These are phyloP conservation scores for Blastobotrys malaysiensis DNA, from an alignment of 1,139 yeast genomes.

Conservation along the genomic window DNA sequence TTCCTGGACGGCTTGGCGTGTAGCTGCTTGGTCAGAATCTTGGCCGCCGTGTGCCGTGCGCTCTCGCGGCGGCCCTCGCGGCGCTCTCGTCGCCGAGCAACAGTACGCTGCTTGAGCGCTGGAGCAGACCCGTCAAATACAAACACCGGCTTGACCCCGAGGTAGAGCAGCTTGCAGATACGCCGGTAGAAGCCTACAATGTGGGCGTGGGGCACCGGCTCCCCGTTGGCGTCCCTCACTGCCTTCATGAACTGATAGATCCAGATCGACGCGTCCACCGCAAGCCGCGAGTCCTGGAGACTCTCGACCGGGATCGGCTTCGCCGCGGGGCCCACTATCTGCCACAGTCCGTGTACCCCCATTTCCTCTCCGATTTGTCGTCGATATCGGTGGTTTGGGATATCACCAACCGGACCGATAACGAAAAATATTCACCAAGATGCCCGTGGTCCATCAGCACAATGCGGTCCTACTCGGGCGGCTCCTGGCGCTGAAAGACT, in stretches of 20 bases:
- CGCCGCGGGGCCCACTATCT: slow-evolving; percentile 82
- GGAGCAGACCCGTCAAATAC: slow-evolving; percentile 99
- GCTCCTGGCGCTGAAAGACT: slow-evolving; percentile 61
- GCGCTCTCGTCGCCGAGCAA: slow-evolving; percentile 60
- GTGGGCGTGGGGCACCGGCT: slow-evolving; percentile 73
- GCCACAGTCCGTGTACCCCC: slow-evolving; percentile 99
- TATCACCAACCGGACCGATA: too few species aligned
- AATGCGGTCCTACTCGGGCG: slow-evolving; percentile 38
- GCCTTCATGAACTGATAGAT: slow-evolving; percentile 95
- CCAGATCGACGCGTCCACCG: slow-evolving; percentile 99
- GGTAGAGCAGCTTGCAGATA: slow-evolving; percentile 81
- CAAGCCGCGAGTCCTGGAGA: slow-evolving; percentile 64
- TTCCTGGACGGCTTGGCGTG: slow-evolving; percentile 35
- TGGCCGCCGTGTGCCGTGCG: slow-evolving; percentile 71
- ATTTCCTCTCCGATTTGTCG: slow-evolving; percentile 41
- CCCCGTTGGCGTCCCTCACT: slow-evolving; percentile 81
- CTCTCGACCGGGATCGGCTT: slow-evolving; percentile 87
- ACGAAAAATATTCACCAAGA: slow-evolving; percentile 5
- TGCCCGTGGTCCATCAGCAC: slow-evolving; percentile 27
- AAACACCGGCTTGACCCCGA: slow-evolving; percentile 88
- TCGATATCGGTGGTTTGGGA: not conserved
- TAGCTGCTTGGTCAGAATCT: slow-evolving; percentile 71
- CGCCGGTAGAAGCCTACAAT: slow-evolving; percentile 91
- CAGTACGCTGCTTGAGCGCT: slow-evolving; percentile 68
- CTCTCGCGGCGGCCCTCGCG: slow-evolving; percentile 71